Percentiles rank a stretch among this genome's conserved stretches.
phyloP scores from a whole-genome alignment of 768 basidiomycete genomes.

The Collybia sordida region DNA sequence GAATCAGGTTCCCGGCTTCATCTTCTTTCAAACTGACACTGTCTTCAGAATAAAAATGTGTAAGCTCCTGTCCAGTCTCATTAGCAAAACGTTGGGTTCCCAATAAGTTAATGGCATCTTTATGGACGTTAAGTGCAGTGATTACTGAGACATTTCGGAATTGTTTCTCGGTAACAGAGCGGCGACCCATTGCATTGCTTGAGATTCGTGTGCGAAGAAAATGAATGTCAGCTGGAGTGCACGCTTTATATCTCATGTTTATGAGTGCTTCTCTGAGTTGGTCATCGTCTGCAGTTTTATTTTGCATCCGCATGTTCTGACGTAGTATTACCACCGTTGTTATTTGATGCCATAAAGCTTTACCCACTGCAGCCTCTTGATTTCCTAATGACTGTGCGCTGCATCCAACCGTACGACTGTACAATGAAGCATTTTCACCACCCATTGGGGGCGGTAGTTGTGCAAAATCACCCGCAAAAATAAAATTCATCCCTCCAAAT shows the following conservation, averaged over 20 bases:
- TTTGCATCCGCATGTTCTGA: constrained; percentile 33
- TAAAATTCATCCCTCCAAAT: constrained; percentile 39
- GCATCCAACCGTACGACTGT: constrained; percentile 15
- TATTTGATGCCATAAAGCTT: constrained; percentile 28
- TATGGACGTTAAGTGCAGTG: constrained; percentile 31
- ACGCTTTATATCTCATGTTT: constrained; percentile 41
- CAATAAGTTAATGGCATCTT: constrained; percentile 36
- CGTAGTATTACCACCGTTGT: constrained; percentile 23
- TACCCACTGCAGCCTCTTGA: constrained; percentile 22
- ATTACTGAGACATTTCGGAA: constrained; percentile 38
- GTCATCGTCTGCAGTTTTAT: constrained; percentile 17
- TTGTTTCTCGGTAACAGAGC: constrained; percentile 7
- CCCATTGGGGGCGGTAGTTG: constrained; percentile 36
- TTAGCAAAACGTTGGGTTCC: constrained; percentile 29
- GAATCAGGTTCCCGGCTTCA: not conserved
- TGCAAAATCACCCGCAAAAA: constrained; percentile 46
- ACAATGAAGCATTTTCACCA: constrained; percentile 15
- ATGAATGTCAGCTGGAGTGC: constrained; percentile 32
- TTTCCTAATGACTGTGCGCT: not conserved
- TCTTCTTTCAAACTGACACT: constrained; percentile 2
- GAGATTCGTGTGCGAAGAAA: constrained; percentile 28
- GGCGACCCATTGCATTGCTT: constrained; percentile 6
- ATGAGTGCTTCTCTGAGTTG: constrained; percentile 27
- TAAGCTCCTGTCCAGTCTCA: constrained; percentile 24
- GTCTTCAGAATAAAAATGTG: constrained; percentile 26